Evolutionary conservation across 139 green algal genomes (phyloP), one percentile per base, ranked within the genome.

Genomic region (Chlamydomonas urium): DNA sequence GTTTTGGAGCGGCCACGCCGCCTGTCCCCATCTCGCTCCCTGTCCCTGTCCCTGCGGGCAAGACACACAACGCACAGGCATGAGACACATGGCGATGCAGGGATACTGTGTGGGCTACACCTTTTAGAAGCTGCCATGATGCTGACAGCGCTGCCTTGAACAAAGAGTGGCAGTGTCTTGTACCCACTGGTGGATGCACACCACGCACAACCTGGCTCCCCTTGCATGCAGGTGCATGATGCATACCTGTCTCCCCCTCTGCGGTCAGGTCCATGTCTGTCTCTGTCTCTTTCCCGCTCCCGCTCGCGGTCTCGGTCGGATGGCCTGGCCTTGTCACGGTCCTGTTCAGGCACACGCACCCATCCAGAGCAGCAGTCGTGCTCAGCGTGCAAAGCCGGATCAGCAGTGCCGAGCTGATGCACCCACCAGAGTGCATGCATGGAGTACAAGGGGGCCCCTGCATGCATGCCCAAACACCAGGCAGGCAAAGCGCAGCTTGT

Each of bases 21-120:
- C 33, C 47, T 66, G 33, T 78, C 61, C 2, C 69, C 35, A 3
- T 76, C 69, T 58, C 63, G 14, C 28, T 79, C 66, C 38, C 47
- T 68, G 65, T 61, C 50, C 50, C 50, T 61, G 50, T 61, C 50
- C 24, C 24, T 61, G 50, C 23, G 21, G 4, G 14, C 21, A 6
- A 61, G 4, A 45, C 23, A 62, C 10, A 23, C 31, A 50, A 72
- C 24, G 61, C 63, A 36, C 38, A 8, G 32, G 35, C 38, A 37
- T 14, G n/a, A 8, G 2, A 2, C 2, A 34, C 42, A 63, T 38
- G 38, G 37, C 42, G 10, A 14, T 50, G 8, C 42, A 50, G 8
- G 42, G 42, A 8, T 50, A 8, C 42, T 50, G 42, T 50, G 10
- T 50, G 10, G n/a, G n/a, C n/a, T n/a, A n/a, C n/a, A n/a, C 42